These are phyloP conservation scores for Botryosphaeria dothidea DNA, from an alignment of 2,329 filamentous ascomycete species.

Conservation along the genomic window DNA sequence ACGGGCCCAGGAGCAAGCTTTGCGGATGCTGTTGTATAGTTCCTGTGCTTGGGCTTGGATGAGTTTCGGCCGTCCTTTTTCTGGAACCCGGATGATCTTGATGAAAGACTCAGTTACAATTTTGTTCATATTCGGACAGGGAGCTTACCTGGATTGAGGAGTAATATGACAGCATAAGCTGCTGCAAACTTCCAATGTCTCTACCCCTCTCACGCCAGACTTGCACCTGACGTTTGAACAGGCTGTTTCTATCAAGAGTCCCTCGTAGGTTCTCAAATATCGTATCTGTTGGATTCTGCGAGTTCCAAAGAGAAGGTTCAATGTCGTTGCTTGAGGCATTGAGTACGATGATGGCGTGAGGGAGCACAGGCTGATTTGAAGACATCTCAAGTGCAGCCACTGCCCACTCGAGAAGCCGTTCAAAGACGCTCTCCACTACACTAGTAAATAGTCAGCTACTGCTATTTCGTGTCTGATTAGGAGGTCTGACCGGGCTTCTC, in stretches of 20 bases:
- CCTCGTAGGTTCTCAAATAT: conserved; percentile 40
- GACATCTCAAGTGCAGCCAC: conserved; percentile 54
- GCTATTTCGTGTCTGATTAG: too few relatives aligned
- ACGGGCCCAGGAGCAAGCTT: conserved; percentile 40
- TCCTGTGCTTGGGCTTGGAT: conserved; percentile 52
- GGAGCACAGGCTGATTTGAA: conserved; percentile 56
- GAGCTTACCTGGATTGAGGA: conserved; percentile 41
- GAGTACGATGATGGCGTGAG: conserved; percentile 56
- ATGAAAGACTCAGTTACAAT: neutral
- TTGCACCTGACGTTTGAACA: neutral
- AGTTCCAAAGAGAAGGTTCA: conserved; percentile 47
- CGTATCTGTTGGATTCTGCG: conserved; percentile 40
- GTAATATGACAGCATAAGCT: conserved; percentile 54
- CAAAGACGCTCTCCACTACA: conserved; percentile 45
- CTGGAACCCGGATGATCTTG: conserved; percentile 48
- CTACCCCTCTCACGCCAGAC: conserved; percentile 33
- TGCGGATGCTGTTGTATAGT: conserved; percentile 46
- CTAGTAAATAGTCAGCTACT: conserved; percentile 24
- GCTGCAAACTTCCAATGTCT: conserved; percentile 45
- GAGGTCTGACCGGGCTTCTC: conserved; percentile 36
- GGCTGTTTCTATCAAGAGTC: conserved; percentile 31
- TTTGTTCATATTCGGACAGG: neutral
- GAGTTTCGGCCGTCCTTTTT: conserved; percentile 46
- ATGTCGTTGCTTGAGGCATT: conserved; percentile 47
- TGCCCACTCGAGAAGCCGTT: conserved; percentile 53